A percentile compares a stretch with the other conserved stretches of the same genome.
These are phyloP conservation scores for Rhizomucor pusillus DNA, from an alignment of 371 early-diverging fungal species.

Conservation along the genomic window DNA sequence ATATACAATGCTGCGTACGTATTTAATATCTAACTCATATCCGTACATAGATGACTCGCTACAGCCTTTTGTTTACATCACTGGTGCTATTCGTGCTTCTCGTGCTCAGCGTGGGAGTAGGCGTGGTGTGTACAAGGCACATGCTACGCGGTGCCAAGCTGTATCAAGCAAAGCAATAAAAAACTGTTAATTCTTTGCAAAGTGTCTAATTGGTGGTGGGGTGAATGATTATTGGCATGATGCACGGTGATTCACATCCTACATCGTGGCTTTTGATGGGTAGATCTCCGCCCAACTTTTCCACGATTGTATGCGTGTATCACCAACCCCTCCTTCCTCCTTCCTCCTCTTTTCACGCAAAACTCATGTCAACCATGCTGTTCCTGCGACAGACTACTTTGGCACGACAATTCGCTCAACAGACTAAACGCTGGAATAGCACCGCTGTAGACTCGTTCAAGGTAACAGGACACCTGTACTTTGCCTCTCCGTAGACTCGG, in stretches of 20 bases:
- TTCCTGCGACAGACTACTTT: slow-evolving; percentile 7
- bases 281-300: no score
- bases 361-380: slow-evolving; percentile 5
- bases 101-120: background rate
- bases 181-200: no score
- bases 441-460: slow-evolving; percentile 10
- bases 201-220: no score
- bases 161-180: no score
- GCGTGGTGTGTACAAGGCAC: background rate
- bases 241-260: no score
- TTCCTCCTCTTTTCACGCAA: background rate
- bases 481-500: background rate
- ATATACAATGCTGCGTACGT: no score
- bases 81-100: background rate
- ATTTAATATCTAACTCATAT: background rate
- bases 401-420: slow-evolving; percentile 6
- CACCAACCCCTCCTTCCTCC: background rate
- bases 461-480: no score
- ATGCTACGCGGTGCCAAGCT: no score
- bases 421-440: slow-evolving; percentile 18
- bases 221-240: no score
- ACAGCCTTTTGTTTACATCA: background rate
- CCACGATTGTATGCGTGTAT: no score
- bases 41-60: slow-evolving; percentile 1
- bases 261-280: no score